Evolutionary conservation across 441 rosid species (phyloP).

Genomic region (Pelargonium citronellum): DNA sequence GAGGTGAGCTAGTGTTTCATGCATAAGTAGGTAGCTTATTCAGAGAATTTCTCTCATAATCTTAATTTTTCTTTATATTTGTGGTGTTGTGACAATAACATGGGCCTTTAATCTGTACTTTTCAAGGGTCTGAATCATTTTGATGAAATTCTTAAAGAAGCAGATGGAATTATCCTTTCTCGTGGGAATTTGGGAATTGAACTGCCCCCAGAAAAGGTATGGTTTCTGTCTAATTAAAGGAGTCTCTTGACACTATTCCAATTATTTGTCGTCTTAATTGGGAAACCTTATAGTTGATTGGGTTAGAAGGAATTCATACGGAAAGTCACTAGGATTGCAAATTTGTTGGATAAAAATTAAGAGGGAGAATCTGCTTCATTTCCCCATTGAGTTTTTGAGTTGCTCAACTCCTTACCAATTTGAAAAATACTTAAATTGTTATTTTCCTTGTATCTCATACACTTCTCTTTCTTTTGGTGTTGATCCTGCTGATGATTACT

Average conservation of each 20-base stretch:
- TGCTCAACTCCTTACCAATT: no score
- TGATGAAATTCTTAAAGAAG: constrained; percentile 24
- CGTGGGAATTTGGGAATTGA: constrained; percentile 30
- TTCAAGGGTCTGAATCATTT: constrained; percentile 23
- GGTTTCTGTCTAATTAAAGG: neutral
- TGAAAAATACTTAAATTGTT: constrained; percentile 8
- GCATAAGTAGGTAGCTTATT: neutral
- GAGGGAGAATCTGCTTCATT: no score
- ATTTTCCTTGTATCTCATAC: neutral
- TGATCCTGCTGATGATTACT: constrained; percentile 3
- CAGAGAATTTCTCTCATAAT: neutral
- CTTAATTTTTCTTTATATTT: neutral
- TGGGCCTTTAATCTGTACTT: neutral
- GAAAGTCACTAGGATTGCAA: no score
- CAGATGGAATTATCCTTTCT: constrained; percentile 29
- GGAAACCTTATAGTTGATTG: neutral
- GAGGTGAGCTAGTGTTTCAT: constrained; percentile 23
- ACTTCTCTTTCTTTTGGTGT: neutral
- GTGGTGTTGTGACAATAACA: neutral
- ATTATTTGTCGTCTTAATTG: neutral
- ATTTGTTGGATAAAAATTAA: no score
- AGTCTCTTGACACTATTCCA: neutral
- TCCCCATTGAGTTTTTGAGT: no score
- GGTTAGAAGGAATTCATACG: no score
- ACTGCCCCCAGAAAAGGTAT: constrained; percentile 29